Base-by-base conservation (phyloP, 352 stramenopile genomes). In the Pythium monospermum region DNA sequence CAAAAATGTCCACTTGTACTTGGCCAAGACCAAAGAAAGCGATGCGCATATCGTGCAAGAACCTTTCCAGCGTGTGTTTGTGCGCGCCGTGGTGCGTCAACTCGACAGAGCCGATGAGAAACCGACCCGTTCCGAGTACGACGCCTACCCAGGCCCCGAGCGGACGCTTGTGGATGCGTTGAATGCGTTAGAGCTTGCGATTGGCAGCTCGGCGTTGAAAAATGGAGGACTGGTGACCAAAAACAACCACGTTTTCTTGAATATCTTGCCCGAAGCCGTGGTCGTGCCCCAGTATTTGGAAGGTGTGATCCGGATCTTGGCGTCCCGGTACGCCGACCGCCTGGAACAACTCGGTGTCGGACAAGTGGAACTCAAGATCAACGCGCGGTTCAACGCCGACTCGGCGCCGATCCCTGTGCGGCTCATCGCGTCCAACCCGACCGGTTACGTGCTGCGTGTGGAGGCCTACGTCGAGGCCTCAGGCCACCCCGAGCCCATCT, bases 241-340 rank as follows among this genome's bases (percentile, higher is more conserved):
- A 57, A 98, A 99, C 73, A 99, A 99, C 72, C 97, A 99, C 78
- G 85, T 99, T 22, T 99, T 99, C 67, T 80, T 99, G 35, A 99
- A 99, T 73, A 88, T 99, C 31, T 77, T 99, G 31, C 90, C 93
- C 10, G 86, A 96, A 46, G 86, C 97, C 2, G 89, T 92, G 8
- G 83, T 99, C 32, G 85, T 98, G 61, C 94, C 96, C 44, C 87
- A 97, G 42, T 95, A 97, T 64, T 85, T 99, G 7, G 96, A 99
- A 68, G 82, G 91, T 47, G 87, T 99, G 55, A 98, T 99, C 50
- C 75, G 81, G 46, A 94, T 95, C 57, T 63, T 97, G 4, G 76
- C 82, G 10, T 87, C 77, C 47, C 80, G 84, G 10, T 95, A 95
- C 61, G 85, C 84, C 19, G 84, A 97, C 48, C 85, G 95, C 31